phyloP scores from a whole-genome alignment of 2,329 filamentous ascomycete genomes.

The Colletotrichum sp. region DNA sequence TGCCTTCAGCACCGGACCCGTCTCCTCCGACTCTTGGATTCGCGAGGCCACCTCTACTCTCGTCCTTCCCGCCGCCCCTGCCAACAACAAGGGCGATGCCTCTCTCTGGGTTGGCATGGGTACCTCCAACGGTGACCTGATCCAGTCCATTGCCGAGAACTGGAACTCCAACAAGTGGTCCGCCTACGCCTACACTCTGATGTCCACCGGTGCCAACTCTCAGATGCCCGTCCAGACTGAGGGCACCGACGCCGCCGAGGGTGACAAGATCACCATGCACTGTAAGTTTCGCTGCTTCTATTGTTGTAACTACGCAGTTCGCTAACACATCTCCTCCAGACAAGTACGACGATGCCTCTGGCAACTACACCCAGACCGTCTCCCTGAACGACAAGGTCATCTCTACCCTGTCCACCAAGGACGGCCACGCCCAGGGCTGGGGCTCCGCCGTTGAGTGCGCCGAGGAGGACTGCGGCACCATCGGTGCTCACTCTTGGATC shows the following conservation, averaged over 20 bases:
- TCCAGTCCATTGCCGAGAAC: slow-evolving; percentile 51
- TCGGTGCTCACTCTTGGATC: slow-evolving; percentile 21
- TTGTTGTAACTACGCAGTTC: background rate
- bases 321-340: background rate
- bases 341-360: slow-evolving; percentile 12
- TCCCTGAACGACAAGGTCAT: slow-evolving; percentile 29
- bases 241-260: background rate
- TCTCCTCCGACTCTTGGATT: slow-evolving; percentile 43
- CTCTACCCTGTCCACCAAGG: slow-evolving; percentile 48
- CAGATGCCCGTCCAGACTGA: slow-evolving; percentile 13
- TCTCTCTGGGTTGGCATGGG: slow-evolving; percentile 56
- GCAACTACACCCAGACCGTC: slow-evolving; percentile 16
- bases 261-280: slow-evolving; percentile 18
- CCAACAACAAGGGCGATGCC: slow-evolving; percentile 37
- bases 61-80: slow-evolving; percentile 42
- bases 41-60: slow-evolving; percentile 48
- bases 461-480: slow-evolving; percentile 74
- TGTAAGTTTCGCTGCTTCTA: background rate
- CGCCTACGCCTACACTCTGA: slow-evolving; percentile 47
- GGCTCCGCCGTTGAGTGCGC: slow-evolving; percentile 63
- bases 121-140: slow-evolving; percentile 48
- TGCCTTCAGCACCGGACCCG: slow-evolving; percentile 49
- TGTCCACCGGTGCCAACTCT: slow-evolving; percentile 31
- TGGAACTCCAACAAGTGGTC: slow-evolving; percentile 34
- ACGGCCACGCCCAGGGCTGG: slow-evolving; percentile 46